Conservation (phyloP, 257 asterid genomes). For the Fraxinus excelsior region DNA sequence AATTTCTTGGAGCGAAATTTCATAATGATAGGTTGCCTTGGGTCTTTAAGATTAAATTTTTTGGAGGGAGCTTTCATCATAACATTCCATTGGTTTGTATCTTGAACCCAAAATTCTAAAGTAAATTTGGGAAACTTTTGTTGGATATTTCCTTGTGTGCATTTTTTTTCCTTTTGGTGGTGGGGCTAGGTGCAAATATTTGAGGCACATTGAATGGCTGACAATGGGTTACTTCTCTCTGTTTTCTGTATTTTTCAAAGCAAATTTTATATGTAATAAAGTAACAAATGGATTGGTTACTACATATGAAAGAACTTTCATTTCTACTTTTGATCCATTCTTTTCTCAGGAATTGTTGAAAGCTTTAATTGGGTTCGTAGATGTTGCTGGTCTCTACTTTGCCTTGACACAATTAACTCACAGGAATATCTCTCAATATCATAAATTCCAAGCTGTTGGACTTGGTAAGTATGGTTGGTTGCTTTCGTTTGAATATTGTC, state of each 20-base stretch:
- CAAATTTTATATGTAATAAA: not conserved
- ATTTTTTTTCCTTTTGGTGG: not conserved
- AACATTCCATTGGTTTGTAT: not conserved
- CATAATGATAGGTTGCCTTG: not conserved
- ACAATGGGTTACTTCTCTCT: not conserved
- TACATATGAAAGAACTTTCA: not conserved
- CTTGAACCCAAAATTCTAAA: slow-evolving; percentile 1
- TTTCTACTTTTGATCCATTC: slow-evolving; percentile 6
- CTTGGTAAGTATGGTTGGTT: slow-evolving; percentile 62
- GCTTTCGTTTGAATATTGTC: not conserved
- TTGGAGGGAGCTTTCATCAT: not conserved
- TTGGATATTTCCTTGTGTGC: not conserved
- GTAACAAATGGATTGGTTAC: slow-evolving; percentile 8
- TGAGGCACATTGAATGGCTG: not conserved
- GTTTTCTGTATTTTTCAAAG: not conserved
- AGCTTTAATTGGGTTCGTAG: slow-evolving; percentile 92
- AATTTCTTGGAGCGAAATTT: not conserved
- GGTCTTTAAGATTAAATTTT: not conserved
- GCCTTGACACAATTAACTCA: slow-evolving; percentile 95
- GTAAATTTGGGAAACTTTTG: not conserved
- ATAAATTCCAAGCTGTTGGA: slow-evolving; percentile 99
- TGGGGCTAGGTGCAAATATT: not conserved
- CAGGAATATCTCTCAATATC: slow-evolving; percentile 97
- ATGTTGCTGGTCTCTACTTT: slow-evolving; percentile 95
- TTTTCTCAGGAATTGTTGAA: slow-evolving; percentile 76